Evolutionary conservation across 768 basidiomycete species (phyloP).

Genomic region (Daedaleopsis nitida): DNA sequence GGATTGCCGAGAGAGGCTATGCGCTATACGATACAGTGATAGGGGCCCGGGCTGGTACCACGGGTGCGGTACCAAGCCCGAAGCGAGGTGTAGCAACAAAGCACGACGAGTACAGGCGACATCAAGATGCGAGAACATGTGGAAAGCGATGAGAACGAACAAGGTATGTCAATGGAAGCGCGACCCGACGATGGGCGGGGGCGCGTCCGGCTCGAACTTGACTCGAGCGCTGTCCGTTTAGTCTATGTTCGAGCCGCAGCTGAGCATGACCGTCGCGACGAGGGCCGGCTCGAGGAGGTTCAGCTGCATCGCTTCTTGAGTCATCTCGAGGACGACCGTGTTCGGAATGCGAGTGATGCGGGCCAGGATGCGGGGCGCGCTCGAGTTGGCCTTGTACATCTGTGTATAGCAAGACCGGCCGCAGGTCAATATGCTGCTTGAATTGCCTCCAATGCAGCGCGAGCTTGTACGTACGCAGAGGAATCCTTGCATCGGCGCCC

Average conservation of each 20-base stretch:
- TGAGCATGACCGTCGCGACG: conserved; percentile 55
- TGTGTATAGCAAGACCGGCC: conserved; percentile 25
- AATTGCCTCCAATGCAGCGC: not conserved
- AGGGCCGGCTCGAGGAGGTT: conserved; percentile 55
- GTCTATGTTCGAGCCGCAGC: conserved; percentile 65
- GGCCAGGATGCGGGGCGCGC: conserved; percentile 41
- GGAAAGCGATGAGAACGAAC: no score
- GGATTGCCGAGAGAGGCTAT: not conserved
- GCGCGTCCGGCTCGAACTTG: no score
- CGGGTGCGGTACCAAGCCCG: no score
- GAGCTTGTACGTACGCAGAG: conserved; percentile 47
- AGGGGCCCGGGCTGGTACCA: no score
- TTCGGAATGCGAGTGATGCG: conserved; percentile 49
- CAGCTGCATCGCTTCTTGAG: conserved; percentile 53
- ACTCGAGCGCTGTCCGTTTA: conserved; percentile 23
- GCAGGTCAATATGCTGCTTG: not conserved
- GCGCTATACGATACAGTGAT: not conserved
- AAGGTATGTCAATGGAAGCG: no score
- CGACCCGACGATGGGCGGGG: no score
- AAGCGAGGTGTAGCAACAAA: not conserved
- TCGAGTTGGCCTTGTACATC: conserved; percentile 47
- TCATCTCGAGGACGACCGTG: conserved; percentile 54
- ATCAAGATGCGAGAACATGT: not conserved
- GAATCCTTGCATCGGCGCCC: conserved; percentile 55
- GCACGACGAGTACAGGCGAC: not conserved